A percentile compares a stretch with the other conserved stretches of the same genome.
Evolutionary conservation across 2,329 filamentous ascomycete species (phyloP).

Genomic region (Aspergillus luchuensis): DNA sequence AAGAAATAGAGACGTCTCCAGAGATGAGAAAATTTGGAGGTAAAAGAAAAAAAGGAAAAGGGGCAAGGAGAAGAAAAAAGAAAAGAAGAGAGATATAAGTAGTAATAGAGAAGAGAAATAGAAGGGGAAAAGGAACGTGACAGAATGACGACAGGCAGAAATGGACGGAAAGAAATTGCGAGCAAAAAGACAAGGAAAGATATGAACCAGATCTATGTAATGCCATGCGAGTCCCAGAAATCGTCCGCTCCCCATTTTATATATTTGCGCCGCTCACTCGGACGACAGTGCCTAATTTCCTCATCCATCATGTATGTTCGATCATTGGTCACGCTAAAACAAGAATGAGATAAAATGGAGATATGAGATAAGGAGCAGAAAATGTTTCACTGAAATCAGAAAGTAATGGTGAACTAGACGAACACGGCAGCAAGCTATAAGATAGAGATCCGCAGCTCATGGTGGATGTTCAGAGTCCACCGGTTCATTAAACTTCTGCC

Average conservation of each 20-base stretch:
- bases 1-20: slow-evolving; percentile 16
- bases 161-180: slow-evolving; percentile 18
- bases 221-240: slow-evolving; percentile 43
- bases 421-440: slow-evolving; percentile 11
- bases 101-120: slow-evolving; percentile 18
- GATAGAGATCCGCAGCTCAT: slow-evolving; percentile 26
- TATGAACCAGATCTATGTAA: slow-evolving; percentile 43
- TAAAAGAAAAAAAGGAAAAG: slow-evolving; percentile 25
- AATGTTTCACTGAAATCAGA: slow-evolving; percentile 17
- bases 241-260: slow-evolving; percentile 42
- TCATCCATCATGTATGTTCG: slow-evolving; percentile 45
- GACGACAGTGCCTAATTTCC: slow-evolving; percentile 37
- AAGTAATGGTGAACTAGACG: slow-evolving; percentile 17
- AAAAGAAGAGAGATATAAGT: slow-evolving; percentile 22
- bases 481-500: slow-evolving; percentile 53
- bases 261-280: slow-evolving; percentile 41
- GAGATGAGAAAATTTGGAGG: slow-evolving; percentile 16
- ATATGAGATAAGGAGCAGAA: slow-evolving; percentile 23
- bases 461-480: slow-evolving; percentile 40
- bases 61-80: slow-evolving; percentile 19
- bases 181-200: slow-evolving; percentile 29
- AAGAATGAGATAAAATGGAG: slow-evolving; percentile 34
- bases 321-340: slow-evolving; percentile 46
- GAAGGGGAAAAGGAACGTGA: slow-evolving; percentile 21
- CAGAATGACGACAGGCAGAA: slow-evolving; percentile 10